Evolutionary conservation across 2,329 filamentous ascomycete species (phyloP), one percentile per base, ranked within the genome.

Genomic region (Leptographium galeiforme): DNA sequence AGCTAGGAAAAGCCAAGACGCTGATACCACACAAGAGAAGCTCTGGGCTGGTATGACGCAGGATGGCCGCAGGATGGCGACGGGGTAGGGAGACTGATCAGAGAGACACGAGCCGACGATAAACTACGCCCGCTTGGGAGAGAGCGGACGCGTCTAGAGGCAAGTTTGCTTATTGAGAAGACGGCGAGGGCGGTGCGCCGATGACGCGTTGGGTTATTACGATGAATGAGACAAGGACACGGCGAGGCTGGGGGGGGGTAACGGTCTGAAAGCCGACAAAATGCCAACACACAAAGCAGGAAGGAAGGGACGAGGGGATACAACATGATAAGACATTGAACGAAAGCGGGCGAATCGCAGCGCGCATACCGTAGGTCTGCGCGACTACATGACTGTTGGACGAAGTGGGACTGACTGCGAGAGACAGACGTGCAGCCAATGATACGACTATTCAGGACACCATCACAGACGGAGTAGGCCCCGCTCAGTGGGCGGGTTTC

Each of bases 391-490:
- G 50, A 48, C 30, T 39, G 44, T 48, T 46, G 51, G 45, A 52
- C 12, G 14, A 33, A 43, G 54, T 46, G 51, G 56, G 53, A 44
- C 49, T 18, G 14, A 36, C 36, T n/a, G 30, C 8, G 25, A 33
- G 46, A 6, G 10, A 11, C 46, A 25, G 2, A 7, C n/a, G 18
- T 2, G n/a, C 7, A 6, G 39, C 57, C 57, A 58, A 58, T 58
- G n/a, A 32, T 14, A 32, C 32, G 8, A 14, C 41, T 12, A 8
- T 34, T 10, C 43, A 16, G 25, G 39, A 32, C 53, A 49, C 53
- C 57, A 56, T 50, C 32, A 43, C 50, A 38, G n/a, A n/a, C n/a
- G n/a, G n/a, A n/a, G n/a, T n/a, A 25, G 14, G 55, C 53, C 57
- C 55, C 57, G 57, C 55, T 57, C 51, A 43, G 18, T 32, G 30